Evolutionary conservation across 176 grass and related monocot genomes (phyloP), one percentile per base, ranked within the genome.

Genomic region (Bonia amplexicaulis): DNA sequence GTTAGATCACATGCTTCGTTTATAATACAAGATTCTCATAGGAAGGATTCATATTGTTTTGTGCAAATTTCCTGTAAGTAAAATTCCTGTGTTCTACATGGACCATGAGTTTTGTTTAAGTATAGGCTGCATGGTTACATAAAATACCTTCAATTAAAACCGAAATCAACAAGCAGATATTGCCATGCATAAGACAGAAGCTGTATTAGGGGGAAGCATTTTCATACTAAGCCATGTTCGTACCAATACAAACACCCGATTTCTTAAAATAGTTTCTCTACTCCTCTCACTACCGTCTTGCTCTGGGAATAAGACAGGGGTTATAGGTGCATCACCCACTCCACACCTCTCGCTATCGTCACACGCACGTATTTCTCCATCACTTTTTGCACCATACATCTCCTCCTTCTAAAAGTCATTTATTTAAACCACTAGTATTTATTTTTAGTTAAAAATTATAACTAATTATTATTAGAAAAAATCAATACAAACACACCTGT

Each of bases 361-460:
- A 5, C 2, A 5, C 4, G 4, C 0, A 37, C 4, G 0, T 37
- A 37, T 37, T 5, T 37, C 0, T 5, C 0, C 0, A 37, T 37
- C 35, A 37, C 35, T 37, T 5, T 37, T 37, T 0, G 4, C 2
- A 37, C 2, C 35, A 5, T 4, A 5, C 4, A 37, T 0, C 0
- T 3, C 0, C 4, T 37, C 35, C 4, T 37, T 37, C 0, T 37
- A 37, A 37, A 37, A 5, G 4, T 37, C 4, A 0, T 37, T 37
- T 37, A 0, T 37, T 37, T 37, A 3, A 37, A 37, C 33, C 0
- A 37, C 0, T 37, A 35, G 4, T 35, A 35, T 35, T 35, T 35
- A 37, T 37, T 37, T 37, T 37, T 37, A 35, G 4, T 5, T 37
- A 37, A 37, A 37, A 37, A 4, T 37, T 37, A 37, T 37, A 33